Base-by-base conservation (phyloP, 495 filamentous ascomycete species). In the Ascobolus immersus region DNA sequence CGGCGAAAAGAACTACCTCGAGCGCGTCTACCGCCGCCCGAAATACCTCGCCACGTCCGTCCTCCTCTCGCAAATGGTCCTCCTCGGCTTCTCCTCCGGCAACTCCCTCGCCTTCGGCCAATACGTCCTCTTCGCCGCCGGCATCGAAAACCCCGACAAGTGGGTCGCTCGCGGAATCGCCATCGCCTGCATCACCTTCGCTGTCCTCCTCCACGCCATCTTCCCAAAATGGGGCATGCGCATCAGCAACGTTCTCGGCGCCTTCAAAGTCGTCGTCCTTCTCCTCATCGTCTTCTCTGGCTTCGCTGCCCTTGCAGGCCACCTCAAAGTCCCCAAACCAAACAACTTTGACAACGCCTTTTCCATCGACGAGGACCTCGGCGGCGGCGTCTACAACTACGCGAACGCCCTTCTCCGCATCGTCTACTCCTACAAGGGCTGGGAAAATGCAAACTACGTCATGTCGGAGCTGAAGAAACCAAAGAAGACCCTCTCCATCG, bases 101-200 rank as follows among this genome's bases (percentile, higher is more conserved):
- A 79, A 77, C 48, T 62, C 65, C 6, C 60, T 77, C 41, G 61
- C 73, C 12, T 78, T 78, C 31, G 71, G 71, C 22, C 58, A 67
- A 31, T 77, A 78, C 38, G 62, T 77, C 30, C 60, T 78, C 34
- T 60, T 61, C 38, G 74, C 73, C 1, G 53, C 63, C 0, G 64
- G 67, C 13, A 52, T 53, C 22, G 49, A 60, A 5, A 59, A 67
- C 28, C 61, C 65, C 5, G 62, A 62, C 38, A 59, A 66, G n/a
- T 77, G 72, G 69, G 64, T 62, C 32, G 65, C 72, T 39, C 65
- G 71, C 32, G 69, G 66, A 15, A 26, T 39, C 19, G 73, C 63
- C 1, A 45, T 77, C 28, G 70, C 65, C 4, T 72, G 69, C 47
- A 59, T 73, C 33, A 70, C 71, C 0, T 61, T 61, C 20, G 64